A percentile compares a stretch with the other conserved stretches of the same genome.
Conservation (phyloP, 495 filamentous ascomycete species). For the Aspergillus carlsbadensis region DNA sequence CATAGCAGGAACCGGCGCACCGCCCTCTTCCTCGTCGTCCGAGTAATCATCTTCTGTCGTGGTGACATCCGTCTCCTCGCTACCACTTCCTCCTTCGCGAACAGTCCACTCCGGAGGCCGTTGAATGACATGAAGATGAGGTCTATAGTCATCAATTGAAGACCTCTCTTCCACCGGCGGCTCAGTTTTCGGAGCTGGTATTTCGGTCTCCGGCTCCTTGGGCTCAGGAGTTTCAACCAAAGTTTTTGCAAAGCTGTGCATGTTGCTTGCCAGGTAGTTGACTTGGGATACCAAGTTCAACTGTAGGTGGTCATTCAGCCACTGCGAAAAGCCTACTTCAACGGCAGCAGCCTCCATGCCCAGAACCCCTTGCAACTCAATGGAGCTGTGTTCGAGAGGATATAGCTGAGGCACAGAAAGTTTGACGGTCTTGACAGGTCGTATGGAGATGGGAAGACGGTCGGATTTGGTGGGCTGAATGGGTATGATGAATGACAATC, state of each 20-base stretch:
- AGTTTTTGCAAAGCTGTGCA: slow-evolving; percentile 65
- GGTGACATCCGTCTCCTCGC: slow-evolving; percentile 33
- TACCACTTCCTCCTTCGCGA: slow-evolving; percentile 37
- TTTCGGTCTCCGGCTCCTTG: slow-evolving; percentile 10
- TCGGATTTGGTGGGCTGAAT: slow-evolving; percentile 63
- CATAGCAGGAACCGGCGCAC: slow-evolving; percentile 34
- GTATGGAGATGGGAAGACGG: slow-evolving; percentile 62
- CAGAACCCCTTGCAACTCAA: slow-evolving; percentile 64
- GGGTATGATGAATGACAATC: slow-evolving; percentile 68
- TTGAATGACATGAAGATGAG: slow-evolving; percentile 74
- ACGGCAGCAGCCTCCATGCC: slow-evolving; percentile 58
- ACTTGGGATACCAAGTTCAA: slow-evolving; percentile 70
- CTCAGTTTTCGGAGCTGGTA: slow-evolving; percentile 9
- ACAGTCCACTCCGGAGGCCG: slow-evolving; percentile 79
- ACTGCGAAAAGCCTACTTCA: slow-evolving; percentile 64
- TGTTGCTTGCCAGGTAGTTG: slow-evolving; percentile 75
- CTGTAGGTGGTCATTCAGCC: slow-evolving; percentile 54
- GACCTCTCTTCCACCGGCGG: not conserved
- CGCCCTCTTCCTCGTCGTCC: slow-evolving; percentile 48
- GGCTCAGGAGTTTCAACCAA: slow-evolving; percentile 28
- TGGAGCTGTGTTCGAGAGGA: slow-evolving; percentile 64
- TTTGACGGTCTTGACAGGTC: slow-evolving; percentile 61
- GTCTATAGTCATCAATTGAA: slow-evolving; percentile 41
- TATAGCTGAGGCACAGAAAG: slow-evolving; percentile 73
- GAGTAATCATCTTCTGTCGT: slow-evolving; percentile 43